phyloP scores from a whole-genome alignment of 2,329 filamentous ascomycete species.

The Fusarium sp. region DNA sequence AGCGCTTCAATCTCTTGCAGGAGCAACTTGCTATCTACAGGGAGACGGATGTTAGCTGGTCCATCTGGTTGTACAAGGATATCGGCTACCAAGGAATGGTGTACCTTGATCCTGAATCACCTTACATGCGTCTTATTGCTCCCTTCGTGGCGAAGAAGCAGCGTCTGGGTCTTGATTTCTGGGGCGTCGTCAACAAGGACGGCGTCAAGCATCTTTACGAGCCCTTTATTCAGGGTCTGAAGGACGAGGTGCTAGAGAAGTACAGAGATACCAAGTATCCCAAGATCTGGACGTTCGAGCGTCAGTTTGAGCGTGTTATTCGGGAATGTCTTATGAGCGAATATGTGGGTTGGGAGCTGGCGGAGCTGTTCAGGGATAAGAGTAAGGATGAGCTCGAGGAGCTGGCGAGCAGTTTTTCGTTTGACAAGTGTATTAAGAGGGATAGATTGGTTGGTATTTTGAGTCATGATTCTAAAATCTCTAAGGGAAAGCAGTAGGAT shows the following conservation, averaged over 20 bases:
- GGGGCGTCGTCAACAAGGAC: constrained; percentile 56
- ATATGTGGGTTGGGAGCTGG: constrained; percentile 65
- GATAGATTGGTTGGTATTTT: constrained; percentile 64
- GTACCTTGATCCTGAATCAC: constrained; percentile 57
- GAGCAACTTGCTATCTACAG: constrained; percentile 56
- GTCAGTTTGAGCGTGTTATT: constrained; percentile 60
- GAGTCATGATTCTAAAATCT: constrained; percentile 36
- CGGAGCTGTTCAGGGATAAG: constrained; percentile 64
- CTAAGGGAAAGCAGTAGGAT: background rate
- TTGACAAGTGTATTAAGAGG: constrained; percentile 65
- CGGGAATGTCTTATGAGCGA: constrained; percentile 58
- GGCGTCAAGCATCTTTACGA: constrained; percentile 52
- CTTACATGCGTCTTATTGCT: constrained; percentile 63
- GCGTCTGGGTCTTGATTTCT: constrained; percentile 64
- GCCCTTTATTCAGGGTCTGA: constrained; percentile 55
- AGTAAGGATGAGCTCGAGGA: constrained; percentile 64
- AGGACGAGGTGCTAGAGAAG: constrained; percentile 57
- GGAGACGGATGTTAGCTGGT: constrained; percentile 60
- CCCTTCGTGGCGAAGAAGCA: constrained; percentile 68
- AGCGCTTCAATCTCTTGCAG: constrained; percentile 56
- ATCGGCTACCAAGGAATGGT: constrained; percentile 68
- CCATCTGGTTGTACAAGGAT: constrained; percentile 71
- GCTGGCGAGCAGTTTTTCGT: constrained; percentile 62
- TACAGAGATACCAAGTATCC: constrained; percentile 60
- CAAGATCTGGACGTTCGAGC: constrained; percentile 61